Base-by-base conservation (phyloP, 306 rosid genomes). In the Rosa persica region DNA sequence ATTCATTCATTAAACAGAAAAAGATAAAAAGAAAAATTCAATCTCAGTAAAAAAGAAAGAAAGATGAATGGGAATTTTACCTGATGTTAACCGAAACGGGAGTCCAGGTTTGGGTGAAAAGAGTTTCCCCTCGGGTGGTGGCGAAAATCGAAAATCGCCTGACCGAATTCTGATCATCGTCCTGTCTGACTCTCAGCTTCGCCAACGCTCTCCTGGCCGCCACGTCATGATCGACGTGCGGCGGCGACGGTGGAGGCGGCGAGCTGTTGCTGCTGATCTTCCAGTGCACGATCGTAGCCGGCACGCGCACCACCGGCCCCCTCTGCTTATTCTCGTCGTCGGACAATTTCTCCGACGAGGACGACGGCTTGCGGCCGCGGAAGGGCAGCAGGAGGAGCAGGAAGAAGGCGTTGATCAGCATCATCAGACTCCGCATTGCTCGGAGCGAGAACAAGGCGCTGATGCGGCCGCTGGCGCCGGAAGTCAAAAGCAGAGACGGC, bases 41-140 rank as follows among this genome's bases (percentile, higher is more conserved):
- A 27, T 61, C 8, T 12, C 7, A 27, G 15, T 55, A 64, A 5
- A 23, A 27, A 2, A 54, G 6, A 58, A 12, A 25, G 0, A 0
- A 27, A 25, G 16, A 58, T 20, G 60, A 58, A 11, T 54, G 12
- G 30, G 8, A 25, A 22, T 11, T 23, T 60, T 3, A 95, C 99
- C 97, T 91, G 83, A 85, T 85, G 65, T 76, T 62, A 61, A 17
- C 78, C 23, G 87, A 75, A 73, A 84, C 75, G 0, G 98, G 96
- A 9, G 90, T 75, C 99, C 99, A 93, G 27, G 89, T 86, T 78
- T 91, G 98, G 2, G 98, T 91, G 78, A 95, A 95, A 55, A 93
- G 86, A n/a, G 83, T 83, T 69, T 88, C 91, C 34, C 94, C 94
- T 76, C 96, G 87, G 5, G 65, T 79, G 15, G 90, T 83, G 15